Percentiles rank a stretch among this genome's conserved stretches.
Conservation (phyloP, 495 filamentous ascomycete species). For the Neurospora intermedia region DNA sequence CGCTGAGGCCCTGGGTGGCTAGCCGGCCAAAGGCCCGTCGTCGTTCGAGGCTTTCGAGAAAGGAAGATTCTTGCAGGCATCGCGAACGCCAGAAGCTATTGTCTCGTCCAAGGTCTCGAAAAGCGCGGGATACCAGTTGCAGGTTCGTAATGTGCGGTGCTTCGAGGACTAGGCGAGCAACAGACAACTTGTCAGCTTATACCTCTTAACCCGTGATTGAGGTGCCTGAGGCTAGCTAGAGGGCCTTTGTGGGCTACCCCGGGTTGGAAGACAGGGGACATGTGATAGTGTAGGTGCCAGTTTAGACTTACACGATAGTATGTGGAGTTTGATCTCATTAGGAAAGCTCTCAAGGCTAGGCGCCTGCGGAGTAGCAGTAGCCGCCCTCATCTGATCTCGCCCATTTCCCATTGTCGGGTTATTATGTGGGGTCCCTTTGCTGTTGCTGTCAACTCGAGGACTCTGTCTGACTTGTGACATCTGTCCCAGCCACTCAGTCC, state of each 20-base stretch:
- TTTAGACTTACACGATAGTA: constrained; percentile 53
- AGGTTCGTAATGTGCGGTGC: constrained; percentile 57
- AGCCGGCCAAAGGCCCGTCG: constrained; percentile 26
- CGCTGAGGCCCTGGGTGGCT: constrained; percentile 14
- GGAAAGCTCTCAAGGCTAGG: constrained; percentile 46
- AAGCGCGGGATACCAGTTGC: constrained; percentile 58
- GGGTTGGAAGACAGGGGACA: background rate
- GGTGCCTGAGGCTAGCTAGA: background rate
- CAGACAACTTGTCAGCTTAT: background rate
- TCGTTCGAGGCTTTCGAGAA: constrained; percentile 37
- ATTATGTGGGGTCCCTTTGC: background rate
- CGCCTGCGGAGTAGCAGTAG: constrained; percentile 6
- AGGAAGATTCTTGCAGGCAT: constrained; percentile 60
- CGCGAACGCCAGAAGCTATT: constrained; percentile 63
- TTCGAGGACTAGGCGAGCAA: constrained; percentile 47
- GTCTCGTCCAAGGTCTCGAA: constrained; percentile 62
- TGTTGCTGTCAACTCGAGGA: background rate
- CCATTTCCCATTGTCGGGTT: background rate
- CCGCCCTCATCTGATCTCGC: background rate
- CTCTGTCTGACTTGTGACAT: background rate
- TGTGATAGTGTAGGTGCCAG: background rate
- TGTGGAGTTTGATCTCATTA: constrained; percentile 67
- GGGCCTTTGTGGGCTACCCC: background rate
- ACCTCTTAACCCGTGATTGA: background rate
- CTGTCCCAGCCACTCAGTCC: background rate